phyloP scores from a whole-genome alignment of 1,284 basidiomycete species.

The Ceratobasidium sp. region DNA sequence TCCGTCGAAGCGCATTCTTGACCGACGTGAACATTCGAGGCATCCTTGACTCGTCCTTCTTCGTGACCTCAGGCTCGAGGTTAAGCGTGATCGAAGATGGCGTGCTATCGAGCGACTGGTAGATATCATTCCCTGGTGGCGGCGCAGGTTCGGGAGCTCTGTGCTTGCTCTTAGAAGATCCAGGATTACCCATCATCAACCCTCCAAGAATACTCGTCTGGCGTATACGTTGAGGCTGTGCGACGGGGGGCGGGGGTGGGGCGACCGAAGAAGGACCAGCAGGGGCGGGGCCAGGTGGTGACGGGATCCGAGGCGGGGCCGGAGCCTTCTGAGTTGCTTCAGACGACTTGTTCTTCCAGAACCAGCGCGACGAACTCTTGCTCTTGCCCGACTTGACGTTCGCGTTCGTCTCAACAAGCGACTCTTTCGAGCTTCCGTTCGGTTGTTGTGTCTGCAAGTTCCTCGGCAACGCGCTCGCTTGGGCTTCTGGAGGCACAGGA shows the following conservation, averaged over 20 bases:
- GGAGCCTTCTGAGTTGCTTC: slow-evolving; percentile 21
- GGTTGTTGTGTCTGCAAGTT: slow-evolving; percentile 31
- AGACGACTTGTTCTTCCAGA: slow-evolving; percentile 22
- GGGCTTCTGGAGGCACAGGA: background rate
- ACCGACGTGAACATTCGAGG: slow-evolving; percentile 30
- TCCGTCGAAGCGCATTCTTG: slow-evolving; percentile 30
- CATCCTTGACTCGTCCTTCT: slow-evolving; percentile 38
- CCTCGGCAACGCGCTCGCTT: slow-evolving; percentile 39
- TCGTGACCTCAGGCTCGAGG: slow-evolving; percentile 2
- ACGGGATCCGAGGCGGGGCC: slow-evolving; percentile 1
- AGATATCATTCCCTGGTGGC: slow-evolving; percentile 15
- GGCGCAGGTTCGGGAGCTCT: slow-evolving; percentile 17
- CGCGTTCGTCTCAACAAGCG: slow-evolving; percentile 15
- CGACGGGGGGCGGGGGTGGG: background rate
- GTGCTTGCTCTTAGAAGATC: slow-evolving; percentile 33
- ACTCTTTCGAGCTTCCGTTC: slow-evolving; percentile 34
- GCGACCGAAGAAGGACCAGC: background rate
- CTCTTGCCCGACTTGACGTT: slow-evolving; percentile 33
- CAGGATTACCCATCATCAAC: slow-evolving; percentile 28
- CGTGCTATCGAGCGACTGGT: slow-evolving; percentile 20
- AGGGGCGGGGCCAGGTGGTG: background rate
- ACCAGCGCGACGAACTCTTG: slow-evolving; percentile 34
- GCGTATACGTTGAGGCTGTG: slow-evolving; percentile 12
- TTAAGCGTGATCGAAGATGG: slow-evolving; percentile 34
- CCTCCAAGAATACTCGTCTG: slow-evolving; percentile 32